Percentiles rank a stretch among this genome's conserved stretches.
Evolutionary conservation across 371 early-diverging fungal species (phyloP).

Genomic region (Haplosporangium sp.): DNA sequence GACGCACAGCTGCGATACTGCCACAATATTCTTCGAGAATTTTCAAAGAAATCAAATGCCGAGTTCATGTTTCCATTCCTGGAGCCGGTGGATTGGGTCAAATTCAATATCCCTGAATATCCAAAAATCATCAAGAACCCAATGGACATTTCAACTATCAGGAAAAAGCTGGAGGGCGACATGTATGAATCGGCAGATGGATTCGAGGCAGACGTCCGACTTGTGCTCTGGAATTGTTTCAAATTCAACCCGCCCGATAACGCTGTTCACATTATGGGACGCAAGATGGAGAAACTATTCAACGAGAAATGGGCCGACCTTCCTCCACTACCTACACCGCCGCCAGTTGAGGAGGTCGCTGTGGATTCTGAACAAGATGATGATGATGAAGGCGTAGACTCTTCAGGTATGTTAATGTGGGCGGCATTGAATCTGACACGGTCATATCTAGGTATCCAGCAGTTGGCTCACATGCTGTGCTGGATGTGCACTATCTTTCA

Average conservation of each 20-base stretch:
- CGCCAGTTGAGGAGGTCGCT: conserved; percentile 28
- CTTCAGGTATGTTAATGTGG: conserved; percentile 23
- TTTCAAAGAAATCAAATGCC: conserved; percentile 79
- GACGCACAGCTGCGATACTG: conserved; percentile 80
- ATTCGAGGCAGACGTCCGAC: conserved; percentile 88
- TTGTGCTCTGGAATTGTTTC: conserved; percentile 95
- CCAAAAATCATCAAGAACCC: conserved; percentile 93
- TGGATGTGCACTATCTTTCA: background rate
- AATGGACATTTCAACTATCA: conserved; percentile 98
- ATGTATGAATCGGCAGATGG: conserved; percentile 78
- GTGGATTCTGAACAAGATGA: conserved; percentile 54
- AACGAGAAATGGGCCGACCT: conserved; percentile 85
- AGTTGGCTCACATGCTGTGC: background rate
- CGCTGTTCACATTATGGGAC: conserved; percentile 90
- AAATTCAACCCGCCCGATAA: conserved; percentile 91
- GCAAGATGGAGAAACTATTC: conserved; percentile 83
- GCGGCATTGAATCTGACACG: background rate
- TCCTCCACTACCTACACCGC: conserved; percentile 59
- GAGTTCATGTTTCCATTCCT: conserved; percentile 85
- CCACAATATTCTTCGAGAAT: conserved; percentile 75
- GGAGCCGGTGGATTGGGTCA: conserved; percentile 93
- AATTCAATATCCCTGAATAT: conserved; percentile 95
- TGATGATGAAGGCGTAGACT: conserved; percentile 56
- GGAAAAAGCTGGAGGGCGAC: conserved; percentile 82
- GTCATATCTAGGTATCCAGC: background rate